Base-by-base conservation (phyloP, 345 rosid genomes). In the Dipteronia dyeriana region DNA sequence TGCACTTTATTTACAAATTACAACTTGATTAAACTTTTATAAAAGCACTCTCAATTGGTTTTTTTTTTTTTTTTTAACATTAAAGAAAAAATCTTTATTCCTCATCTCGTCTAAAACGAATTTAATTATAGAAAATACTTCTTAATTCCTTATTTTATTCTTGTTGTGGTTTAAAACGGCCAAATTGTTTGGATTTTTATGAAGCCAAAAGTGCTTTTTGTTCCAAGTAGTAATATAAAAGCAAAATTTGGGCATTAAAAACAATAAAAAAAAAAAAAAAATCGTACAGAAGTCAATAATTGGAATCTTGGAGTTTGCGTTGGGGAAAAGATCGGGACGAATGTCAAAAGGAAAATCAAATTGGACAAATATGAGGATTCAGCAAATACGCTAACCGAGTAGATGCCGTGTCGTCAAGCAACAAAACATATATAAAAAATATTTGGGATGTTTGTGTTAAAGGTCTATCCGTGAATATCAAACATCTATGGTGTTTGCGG, bases 321-420 rank as follows among this genome's bases (percentile, higher is more conserved):
- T 39, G 23, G 4, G 6, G 19, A 14, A 62, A 19, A 59, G 4
- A 20, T 14, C 1, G 13, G n/a, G 6, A 53, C n/a, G 57, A 14
- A 13, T 12, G 54, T 13, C n/a, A 1, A 53, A 53, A 53, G 57
- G 57, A 16, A 17, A 1, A 53, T 17, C 57, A 53, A 53, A 3
- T 16, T 53, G 20, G 67, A 63, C 67, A 29, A 63, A 53, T 6
- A 29, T 26, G 67, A 63, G 41, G 67, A 63, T 63, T 63, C 67
- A 63, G 2, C 19, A 12, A 63, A 13, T 1, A 4, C 17, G 67
- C 7, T 41, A 63, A 6, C 19, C 29, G 39, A 25, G 16, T 22
- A 2, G 29, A 23, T 9, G 65, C 26, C 65, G 65, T 22, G 13
- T 61, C 65, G 4, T 61, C 13, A 45, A 45, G 49, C 2, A 45